Base-by-base conservation (phyloP, 805 yeast species). In the Candida tallmaniae region DNA sequence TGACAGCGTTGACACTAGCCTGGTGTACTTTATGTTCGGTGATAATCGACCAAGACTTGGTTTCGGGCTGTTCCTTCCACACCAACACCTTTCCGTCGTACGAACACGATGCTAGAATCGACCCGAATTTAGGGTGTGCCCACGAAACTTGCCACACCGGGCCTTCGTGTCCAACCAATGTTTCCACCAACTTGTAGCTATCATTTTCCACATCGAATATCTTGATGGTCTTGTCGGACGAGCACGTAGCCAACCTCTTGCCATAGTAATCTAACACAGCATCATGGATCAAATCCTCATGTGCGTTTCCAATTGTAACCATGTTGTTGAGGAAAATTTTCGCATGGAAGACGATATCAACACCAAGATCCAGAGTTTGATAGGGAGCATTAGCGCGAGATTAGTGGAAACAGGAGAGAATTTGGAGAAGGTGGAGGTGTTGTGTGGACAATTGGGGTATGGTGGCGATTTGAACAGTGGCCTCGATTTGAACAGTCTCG, bases 81-180 rank as follows among this genome's bases (percentile, higher is more conserved):
- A 93, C 79, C 41, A 89, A 65, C 12, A 86, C 97, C 52, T 83
- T 83, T 35, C 98, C 98, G 56, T 93, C 97, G 54, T 87, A 93
- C 1, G 96, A 87, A 48, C 95, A 86, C 17, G 95, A 83, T 1
- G 98, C 98, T 45, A 93, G 70, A 44, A 90, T 86, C 10, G 87
- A 82, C 25, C 98, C 98, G 54, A 90, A 93, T 59, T 90, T 90
- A 21, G 98, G 98, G 57, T 93, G 98, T 3, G 97, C 97, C 98
- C 98, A 93, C 35, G 86, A 78, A 14, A 88, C 95, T 64, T 90
- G 96, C 98, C 98, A 93, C 31, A 93, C 97, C 9, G 98, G 97
- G 22, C 97, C 98, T 43, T 88, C 96, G 60, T 93, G 98, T 24
- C 95, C 97, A 31, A 76, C 70, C 44, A 93, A 68, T 1, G 97